A percentile compares a stretch with the other conserved stretches of the same genome.
These are phyloP conservation scores for Fusarium nisikadoi DNA, from an alignment of 2,329 filamentous ascomycete genomes.

Conservation along the genomic window DNA sequence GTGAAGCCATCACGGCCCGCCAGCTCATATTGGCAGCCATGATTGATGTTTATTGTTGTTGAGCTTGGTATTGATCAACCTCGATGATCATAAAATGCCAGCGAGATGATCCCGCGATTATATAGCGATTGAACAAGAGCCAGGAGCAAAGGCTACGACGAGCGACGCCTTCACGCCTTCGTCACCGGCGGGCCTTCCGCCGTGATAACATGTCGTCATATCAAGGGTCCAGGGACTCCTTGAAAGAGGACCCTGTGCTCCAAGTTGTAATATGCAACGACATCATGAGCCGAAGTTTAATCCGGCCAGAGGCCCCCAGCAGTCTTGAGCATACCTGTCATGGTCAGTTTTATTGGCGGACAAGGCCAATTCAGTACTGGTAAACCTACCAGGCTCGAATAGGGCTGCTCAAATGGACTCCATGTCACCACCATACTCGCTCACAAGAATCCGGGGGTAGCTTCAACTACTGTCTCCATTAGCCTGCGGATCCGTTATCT, in stretches of 20 bases:
- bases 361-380: neutral
- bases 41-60: neutral
- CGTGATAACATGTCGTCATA: slow-evolving; percentile 5
- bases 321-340: slow-evolving; percentile 6
- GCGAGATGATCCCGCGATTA: slow-evolving; percentile 8
- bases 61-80: slow-evolving; percentile 16
- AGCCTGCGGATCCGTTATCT: neutral
- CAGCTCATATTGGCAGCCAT: slow-evolving; percentile 24
- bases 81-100: neutral
- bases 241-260: neutral
- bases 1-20: slow-evolving; percentile 7
- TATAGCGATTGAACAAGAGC: slow-evolving; percentile 12
- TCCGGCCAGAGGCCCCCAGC: neutral
- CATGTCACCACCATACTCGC: neutral
- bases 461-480: neutral
- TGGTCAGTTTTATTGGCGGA: neutral
- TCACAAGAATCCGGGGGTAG: neutral
- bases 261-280: neutral
- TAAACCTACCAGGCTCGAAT: neutral
- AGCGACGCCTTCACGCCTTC: neutral
- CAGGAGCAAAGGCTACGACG: too few relatives aligned
- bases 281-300: neutral
- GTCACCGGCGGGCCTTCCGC: neutral
- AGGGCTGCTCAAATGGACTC: neutral
- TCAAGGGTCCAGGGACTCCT: neutral